These are phyloP conservation scores for Russula sp. DNA, from an alignment of 768 basidiomycete species.

Conservation along the genomic window DNA sequence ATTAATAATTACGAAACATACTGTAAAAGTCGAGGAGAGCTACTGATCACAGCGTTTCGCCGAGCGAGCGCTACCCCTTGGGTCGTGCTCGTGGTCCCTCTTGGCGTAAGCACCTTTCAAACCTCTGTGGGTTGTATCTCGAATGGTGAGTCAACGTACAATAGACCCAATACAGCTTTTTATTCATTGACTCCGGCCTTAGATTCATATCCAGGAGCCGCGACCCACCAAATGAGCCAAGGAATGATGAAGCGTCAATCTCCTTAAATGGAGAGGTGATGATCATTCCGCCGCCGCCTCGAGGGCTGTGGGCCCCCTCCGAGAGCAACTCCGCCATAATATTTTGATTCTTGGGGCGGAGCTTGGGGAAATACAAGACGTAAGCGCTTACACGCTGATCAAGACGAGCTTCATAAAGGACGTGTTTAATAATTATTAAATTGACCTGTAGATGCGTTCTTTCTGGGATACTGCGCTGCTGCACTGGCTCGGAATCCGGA, in stretches of 20 bases:
- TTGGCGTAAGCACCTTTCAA: background rate
- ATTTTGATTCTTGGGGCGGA: background rate
- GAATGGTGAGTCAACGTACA: background rate
- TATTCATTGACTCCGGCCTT: conserved; percentile 1
- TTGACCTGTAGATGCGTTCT: background rate
- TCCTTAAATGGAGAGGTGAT: background rate
- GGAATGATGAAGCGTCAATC: background rate
- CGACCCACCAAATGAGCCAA: background rate
- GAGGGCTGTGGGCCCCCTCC: background rate
- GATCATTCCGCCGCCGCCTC: background rate
- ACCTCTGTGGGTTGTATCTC: background rate
- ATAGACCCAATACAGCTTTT: background rate
- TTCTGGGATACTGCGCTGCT: background rate
- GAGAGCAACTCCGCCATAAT: background rate
- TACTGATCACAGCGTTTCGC: background rate
- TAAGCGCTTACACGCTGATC: background rate
- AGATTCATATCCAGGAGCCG: background rate
- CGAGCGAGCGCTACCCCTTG: background rate
- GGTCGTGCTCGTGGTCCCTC: background rate
- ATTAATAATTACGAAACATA: background rate
- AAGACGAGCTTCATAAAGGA: background rate
- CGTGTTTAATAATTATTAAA: background rate
- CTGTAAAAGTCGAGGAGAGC: background rate
- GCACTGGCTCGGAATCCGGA: background rate
- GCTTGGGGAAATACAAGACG: background rate